These are phyloP conservation scores for Citrus trifoliata DNA, from an alignment of 345 rosid genomes.

Conservation along the genomic window DNA sequence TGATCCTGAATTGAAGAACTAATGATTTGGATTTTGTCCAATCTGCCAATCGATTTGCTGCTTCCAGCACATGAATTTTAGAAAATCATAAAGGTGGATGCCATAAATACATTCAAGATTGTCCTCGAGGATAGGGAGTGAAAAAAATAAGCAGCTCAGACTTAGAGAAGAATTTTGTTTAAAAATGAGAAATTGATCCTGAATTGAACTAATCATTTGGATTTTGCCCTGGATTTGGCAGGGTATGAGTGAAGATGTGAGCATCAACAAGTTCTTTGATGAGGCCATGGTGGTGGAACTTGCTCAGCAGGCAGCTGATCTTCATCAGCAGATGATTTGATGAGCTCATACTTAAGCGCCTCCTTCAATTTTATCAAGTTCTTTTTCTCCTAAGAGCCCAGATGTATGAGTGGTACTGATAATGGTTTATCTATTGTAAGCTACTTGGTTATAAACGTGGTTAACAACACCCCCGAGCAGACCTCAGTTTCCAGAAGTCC, in stretches of 20 bases:
- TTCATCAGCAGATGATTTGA: conserved; percentile 75
- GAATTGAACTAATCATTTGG: neutral
- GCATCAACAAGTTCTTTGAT: conserved; percentile 83
- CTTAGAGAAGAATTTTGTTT: neutral
- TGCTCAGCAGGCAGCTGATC: conserved; percentile 79
- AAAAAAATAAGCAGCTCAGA: too few species aligned
- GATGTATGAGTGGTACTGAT: neutral
- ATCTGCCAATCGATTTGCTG: neutral
- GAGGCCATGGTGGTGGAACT: conserved; percentile 90
- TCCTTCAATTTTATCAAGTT: neutral
- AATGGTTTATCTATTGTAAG: neutral
- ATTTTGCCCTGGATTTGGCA: conserved; percentile 12
- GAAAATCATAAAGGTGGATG: neutral
- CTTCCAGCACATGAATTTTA: neutral
- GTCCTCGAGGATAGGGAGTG: too few species aligned
- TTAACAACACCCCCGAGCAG: neutral
- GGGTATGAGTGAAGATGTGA: conserved; percentile 96
- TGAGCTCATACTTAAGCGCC: neutral
- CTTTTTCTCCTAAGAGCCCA: neutral
- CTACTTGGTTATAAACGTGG: neutral
- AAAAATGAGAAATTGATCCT: neutral
- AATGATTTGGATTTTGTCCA: neutral
- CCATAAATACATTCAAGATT: too few species aligned
- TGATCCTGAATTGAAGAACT: neutral
- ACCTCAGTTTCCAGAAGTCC: neutral